These are phyloP conservation scores for Exophiala oligosperma DNA, from an alignment of 2,329 filamentous ascomycete genomes.

Conservation along the genomic window DNA sequence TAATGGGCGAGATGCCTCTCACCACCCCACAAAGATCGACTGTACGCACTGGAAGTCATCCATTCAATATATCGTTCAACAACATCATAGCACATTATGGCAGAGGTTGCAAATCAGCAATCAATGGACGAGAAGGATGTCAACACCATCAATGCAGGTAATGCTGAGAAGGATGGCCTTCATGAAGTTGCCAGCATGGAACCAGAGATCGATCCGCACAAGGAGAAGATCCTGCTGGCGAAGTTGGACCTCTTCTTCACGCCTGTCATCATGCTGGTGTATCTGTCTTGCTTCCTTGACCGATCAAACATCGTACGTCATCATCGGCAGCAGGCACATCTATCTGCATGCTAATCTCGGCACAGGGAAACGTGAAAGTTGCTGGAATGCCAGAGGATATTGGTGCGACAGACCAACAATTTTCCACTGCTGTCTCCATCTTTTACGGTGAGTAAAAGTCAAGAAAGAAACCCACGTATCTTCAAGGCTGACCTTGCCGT, in stretches of 20 bases:
- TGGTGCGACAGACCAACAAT: constrained; percentile 40
- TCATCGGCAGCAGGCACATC: background rate
- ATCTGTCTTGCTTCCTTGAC: constrained; percentile 57
- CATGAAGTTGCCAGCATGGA: constrained; percentile 2
- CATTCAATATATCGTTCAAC: background rate
- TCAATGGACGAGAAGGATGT: constrained; percentile 13
- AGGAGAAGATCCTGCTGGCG: constrained; percentile 47
- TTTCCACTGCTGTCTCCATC: constrained; percentile 49
- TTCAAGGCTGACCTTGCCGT: background rate
- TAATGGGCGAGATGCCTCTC: background rate
- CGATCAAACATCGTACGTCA: constrained; percentile 50
- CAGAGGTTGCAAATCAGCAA: constrained; percentile 3
- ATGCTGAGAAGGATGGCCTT: constrained; percentile 1
- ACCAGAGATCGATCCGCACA: constrained; percentile 42
- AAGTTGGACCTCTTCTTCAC: constrained; percentile 52
- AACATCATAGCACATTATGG: constrained; percentile 5
- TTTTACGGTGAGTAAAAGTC: constrained; percentile 39
- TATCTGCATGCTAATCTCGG: background rate
- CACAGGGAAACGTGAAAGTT: constrained; percentile 48
- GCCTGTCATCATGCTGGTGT: constrained; percentile 58
- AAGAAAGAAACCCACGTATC: too few species aligned
- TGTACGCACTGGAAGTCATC: background rate
- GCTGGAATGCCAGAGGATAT: constrained; percentile 50
- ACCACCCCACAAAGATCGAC: background rate
- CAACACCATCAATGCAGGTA: background rate